Base-by-base conservation (phyloP, 345 rosid species). In the Eutrema japonicum region DNA sequence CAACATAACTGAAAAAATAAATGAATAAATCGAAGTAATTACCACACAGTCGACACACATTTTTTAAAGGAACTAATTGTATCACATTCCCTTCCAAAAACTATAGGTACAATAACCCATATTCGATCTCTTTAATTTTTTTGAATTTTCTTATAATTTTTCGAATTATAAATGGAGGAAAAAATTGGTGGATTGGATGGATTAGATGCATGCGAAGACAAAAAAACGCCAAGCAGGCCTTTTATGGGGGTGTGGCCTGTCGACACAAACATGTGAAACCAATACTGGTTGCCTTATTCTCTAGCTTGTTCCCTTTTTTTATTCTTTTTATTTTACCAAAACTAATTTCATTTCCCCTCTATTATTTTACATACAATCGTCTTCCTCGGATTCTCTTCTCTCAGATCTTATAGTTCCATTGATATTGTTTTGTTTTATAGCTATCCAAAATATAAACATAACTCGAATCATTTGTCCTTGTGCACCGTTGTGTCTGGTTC, bases 231-330 rank as follows among this genome's bases (percentile, higher is more conserved):
- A 76, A 69, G 70, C 63, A 75, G 69, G 52, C 5, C 54, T 66
- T 74, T 74, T 16, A 57, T 47, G 68, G 72, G 60, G 50, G 68
- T 66, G 78, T 59, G 73, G 68, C 74, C 16, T 76, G 59, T 76
- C 75, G 75, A 69, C 79, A 76, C 71, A 38, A 54, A 69, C 75
- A 76, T 64, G 79, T 76, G 79, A 70, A 76, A 55, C 75, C 75
- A 53, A 76, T 76, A 68, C 59, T 68, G 7, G 29, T 48, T 69
- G 66, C 75, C 75, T 62, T 76, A 63, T 63, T 76, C 75, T 76
- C 75, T 63, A 12, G 5, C 40, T 61, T 75, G 32, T 52, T 68
- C 49, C 22, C 9, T 52, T n/a, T 38, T 38, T 59, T 2, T 10
- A 14, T 16, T 55, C 4, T 33, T 26, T 30, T 59, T 30, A 11